These are phyloP conservation scores for Neostapfia colusana DNA, from an alignment of 176 grass and related monocot genomes.

Conservation along the genomic window DNA sequence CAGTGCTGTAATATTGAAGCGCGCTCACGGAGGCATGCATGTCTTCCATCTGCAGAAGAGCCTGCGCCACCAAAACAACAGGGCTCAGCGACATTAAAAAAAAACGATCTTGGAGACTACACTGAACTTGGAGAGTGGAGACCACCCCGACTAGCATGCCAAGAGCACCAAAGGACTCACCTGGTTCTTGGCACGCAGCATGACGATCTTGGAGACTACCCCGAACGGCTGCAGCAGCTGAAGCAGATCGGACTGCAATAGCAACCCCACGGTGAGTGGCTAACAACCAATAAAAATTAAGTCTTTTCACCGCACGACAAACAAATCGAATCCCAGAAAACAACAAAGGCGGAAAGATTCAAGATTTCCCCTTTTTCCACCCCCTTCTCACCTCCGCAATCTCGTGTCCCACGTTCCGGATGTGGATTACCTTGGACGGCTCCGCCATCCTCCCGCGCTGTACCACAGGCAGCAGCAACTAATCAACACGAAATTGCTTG, in stretches of 20 bases:
- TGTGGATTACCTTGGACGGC: constrained; percentile 95
- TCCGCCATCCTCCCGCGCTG: constrained; percentile 69
- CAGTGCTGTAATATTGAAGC: constrained; percentile 77
- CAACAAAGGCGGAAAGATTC: constrained; percentile 4
- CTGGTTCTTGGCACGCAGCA: constrained; percentile 96
- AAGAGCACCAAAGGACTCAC: constrained; percentile 34
- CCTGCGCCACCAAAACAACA: constrained; percentile 41
- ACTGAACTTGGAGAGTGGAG: too few relatives aligned
- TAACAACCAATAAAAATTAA: background rate
- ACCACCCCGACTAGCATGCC: background rate
- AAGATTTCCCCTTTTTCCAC: background rate
- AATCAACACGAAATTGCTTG: constrained; percentile 7
- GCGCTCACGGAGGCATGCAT: constrained; percentile 61
- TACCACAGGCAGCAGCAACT: background rate
- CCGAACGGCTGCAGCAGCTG: constrained; percentile 95
- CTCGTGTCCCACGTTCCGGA: constrained; percentile 93
- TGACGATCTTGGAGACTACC: constrained; percentile 65
- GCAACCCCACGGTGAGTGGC: background rate
- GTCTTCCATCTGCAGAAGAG: constrained; percentile 95
- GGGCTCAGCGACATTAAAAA: constrained; percentile 4
- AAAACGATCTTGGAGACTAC: background rate
- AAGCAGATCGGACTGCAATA: constrained; percentile 69
- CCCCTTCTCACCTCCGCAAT: constrained; percentile 68
- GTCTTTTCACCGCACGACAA: background rate
- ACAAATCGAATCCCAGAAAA: background rate